Evolutionary conservation across 2,329 filamentous ascomycete species (phyloP), one percentile per base, ranked within the genome.

Genomic region (Monosporascus sp.): DNA sequence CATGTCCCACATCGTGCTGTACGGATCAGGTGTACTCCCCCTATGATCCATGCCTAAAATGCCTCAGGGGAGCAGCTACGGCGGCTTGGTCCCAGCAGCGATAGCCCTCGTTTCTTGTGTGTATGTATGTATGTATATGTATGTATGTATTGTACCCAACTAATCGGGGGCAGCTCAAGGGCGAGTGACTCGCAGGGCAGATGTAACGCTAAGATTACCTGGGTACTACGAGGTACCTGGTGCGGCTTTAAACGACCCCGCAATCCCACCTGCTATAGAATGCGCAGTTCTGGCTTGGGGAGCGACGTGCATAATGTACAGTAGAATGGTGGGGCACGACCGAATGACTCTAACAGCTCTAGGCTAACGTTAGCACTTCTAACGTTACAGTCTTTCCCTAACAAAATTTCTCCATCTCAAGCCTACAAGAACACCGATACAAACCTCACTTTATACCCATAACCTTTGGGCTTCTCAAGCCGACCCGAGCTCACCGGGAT

Each of bases 251-350:
- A 19, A 46, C 43, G 7, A 46, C 24, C 22, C 43, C 24, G 43
- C 41, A 45, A 22, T 14, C 26, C 26, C 26, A 24, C 24, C 24
- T 24, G 24, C 7, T 24, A 6, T 5, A 24, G 24, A 24, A 3
- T 26, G 26, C 6, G 6, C 38, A 46, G 40, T 52, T 52, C 27
- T 27, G 44, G 36, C 26, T 26, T 26, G 26, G 26, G 26, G 26
- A 26, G 26, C 26, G 27, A 37, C 26, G 40, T 37, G 40, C 9
- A 17, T 51, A 54, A 44, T 14, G 44, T 38, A 40, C 7, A 37
- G 44, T 52, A 51, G 17, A 57, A 59, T 65, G 64, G 64, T 67
- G 64, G 64, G 64, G 64, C 57, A 67, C 63, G 61, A 64, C 48
- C 38, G 38, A 51, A 61, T 63, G 60, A 66, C 63, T 65, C 64